Evolutionary conservation across 805 yeast species (phyloP), one percentile per base, ranked within the genome.

Genomic region (Schwanniomyces pseudopolymorphus): DNA sequence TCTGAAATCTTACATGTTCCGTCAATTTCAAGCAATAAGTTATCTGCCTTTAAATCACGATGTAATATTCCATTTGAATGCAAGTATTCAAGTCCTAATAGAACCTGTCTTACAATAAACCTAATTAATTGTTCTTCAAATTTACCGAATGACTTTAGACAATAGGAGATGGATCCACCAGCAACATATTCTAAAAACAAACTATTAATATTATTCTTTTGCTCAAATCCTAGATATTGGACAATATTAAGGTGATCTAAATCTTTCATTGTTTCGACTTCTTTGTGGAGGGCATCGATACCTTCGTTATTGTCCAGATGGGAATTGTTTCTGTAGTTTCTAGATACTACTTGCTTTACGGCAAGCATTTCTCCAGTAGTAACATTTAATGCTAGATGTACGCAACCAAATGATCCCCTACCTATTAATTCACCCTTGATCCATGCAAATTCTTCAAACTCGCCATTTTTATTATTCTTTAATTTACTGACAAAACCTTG

Each of bases 331-430:
- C 51, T 51, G 17, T 49, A 51, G 13, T 56, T 56, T 9, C 57
- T 50, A 0, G 88, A 84, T 10, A 85, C 84, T 2, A 92, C 97
- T 66, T 94, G 99, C 61, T 94, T 94, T 2, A 94, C 99, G 0
- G 99, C 99, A 71, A 94, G 86, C 96, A 94, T 90, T 59, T 94
- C 99, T 45, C 98, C 98, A 0, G 96, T 89, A 1, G 98, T 94
- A 14, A 90, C 91, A 64, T 94, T 94, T 59, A 94, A 75, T 1
- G 96, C 97, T 46, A 94, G 73, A 60, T 78, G 92, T 1, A 94
- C 99, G 31, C 88, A 84, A 8, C 99, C 99, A 72, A 91, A 94
- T 1, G 97, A 91, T 0, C 99, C 99, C 48, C 89, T 82, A 0
- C 99, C 99, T 47, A 94, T 89, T 51, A 94, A 74, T 59, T 91